phyloP scores from a whole-genome alignment of 2,329 filamentous ascomycete species.

The Acephala macrosclerotiorum region DNA sequence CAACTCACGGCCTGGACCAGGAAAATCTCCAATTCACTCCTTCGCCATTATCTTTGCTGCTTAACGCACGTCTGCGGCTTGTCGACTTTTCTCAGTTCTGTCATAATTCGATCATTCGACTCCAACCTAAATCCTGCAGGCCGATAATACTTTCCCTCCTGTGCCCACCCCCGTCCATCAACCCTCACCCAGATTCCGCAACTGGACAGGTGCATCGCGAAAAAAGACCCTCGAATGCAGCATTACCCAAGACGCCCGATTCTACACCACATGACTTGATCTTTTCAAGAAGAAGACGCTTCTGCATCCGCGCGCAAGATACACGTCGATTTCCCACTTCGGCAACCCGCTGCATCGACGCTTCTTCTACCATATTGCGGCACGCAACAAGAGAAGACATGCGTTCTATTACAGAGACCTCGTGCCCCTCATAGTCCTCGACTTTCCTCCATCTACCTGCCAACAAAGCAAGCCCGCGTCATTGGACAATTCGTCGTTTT shows the following conservation, averaged over 20 bases:
- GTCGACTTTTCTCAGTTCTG: not conserved
- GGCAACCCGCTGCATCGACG: slow-evolving; percentile 14
- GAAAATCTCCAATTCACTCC: slow-evolving; percentile 2
- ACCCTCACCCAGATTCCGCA: slow-evolving; percentile 16
- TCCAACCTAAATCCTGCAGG: slow-evolving; percentile 13
- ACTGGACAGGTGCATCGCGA: slow-evolving; percentile 16
- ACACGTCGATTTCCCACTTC: slow-evolving; percentile 17
- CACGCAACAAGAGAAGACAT: slow-evolving; percentile 33
- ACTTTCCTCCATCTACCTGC: slow-evolving; percentile 27
- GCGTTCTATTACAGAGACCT: slow-evolving; percentile 37
- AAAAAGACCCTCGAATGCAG: slow-evolving; percentile 12
- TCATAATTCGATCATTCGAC: not conserved
- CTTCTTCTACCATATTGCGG: slow-evolving; percentile 4
- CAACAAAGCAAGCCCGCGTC: slow-evolving; percentile 28
- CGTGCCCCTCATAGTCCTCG: slow-evolving; percentile 34
- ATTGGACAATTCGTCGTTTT: slow-evolving; percentile 33
- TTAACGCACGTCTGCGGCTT: slow-evolving; percentile 9
- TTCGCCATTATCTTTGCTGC: slow-evolving; percentile 4
- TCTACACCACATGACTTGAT: slow-evolving; percentile 24
- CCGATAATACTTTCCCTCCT: slow-evolving; percentile 10
- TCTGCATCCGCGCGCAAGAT: slow-evolving; percentile 6
- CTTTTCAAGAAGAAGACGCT: slow-evolving; percentile 7
- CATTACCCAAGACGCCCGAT: not conserved
- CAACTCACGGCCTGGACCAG: not conserved
- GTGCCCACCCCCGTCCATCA: slow-evolving; percentile 18